A percentile compares a stretch with the other conserved stretches of the same genome.
Evolutionary conservation across 176 grass and related monocot species (phyloP).

Genomic region (Aechmea fasciata): DNA sequence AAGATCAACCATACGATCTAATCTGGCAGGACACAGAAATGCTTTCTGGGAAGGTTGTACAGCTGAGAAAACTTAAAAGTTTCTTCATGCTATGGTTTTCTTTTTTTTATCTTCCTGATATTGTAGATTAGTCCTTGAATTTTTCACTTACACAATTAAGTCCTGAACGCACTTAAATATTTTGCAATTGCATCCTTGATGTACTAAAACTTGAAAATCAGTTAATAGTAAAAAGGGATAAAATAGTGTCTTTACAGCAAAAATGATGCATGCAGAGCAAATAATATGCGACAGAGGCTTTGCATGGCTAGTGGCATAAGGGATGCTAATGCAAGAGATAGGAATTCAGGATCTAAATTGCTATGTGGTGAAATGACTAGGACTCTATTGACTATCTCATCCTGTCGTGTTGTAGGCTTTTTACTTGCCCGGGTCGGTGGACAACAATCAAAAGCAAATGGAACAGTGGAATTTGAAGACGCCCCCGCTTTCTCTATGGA

Average conservation of each 20-base stretch:
- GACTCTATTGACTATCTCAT: no score
- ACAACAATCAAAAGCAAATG: constrained; percentile 58
- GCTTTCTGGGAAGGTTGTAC: constrained; percentile 69
- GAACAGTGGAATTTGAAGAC: constrained; percentile 81
- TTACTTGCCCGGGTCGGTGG: constrained; percentile 80
- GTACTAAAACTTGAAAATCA: no score
- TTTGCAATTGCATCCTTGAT: no score
- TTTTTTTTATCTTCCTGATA: constrained; percentile 2
- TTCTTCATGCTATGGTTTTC: constrained; percentile 1
- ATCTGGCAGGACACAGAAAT: constrained; percentile 59
- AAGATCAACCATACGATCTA: constrained; percentile 62
- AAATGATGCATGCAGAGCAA: no score
- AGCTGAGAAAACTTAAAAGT: neutral
- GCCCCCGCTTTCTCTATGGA: constrained; percentile 86
- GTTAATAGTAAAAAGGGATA: no score
- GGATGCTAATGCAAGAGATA: no score
- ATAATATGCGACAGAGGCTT: no score
- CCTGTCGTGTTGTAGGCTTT: constrained; percentile 5
- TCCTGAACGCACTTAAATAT: no score
- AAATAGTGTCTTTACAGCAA: no score
- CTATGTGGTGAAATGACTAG: neutral
- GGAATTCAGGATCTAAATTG: neutral
- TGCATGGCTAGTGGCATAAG: no score
- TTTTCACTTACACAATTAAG: neutral
- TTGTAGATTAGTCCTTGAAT: constrained; percentile 14